Conservation (phyloP, 2,329 filamentous ascomycete genomes). For the Phialocephala sp. region DNA sequence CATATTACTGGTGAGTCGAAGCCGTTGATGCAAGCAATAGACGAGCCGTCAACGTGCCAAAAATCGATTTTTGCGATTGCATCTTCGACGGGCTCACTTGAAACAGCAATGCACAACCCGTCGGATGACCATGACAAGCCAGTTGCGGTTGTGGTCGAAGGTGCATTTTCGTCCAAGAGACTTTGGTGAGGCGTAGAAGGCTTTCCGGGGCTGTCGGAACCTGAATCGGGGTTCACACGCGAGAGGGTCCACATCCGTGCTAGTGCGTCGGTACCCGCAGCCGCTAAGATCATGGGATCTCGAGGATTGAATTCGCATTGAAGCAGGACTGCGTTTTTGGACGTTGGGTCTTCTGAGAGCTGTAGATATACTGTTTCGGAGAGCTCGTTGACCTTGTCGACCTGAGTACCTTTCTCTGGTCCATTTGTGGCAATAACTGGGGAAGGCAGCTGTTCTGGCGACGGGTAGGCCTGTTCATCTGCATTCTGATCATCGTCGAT, state of each 20-base stretch:
- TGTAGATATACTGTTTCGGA: slow-evolving; percentile 66
- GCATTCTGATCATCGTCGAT: slow-evolving; percentile 55
- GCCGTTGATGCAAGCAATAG: slow-evolving; percentile 59
- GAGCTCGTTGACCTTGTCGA: slow-evolving; percentile 68
- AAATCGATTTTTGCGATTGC: slow-evolving; percentile 58
- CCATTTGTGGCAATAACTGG: slow-evolving; percentile 63
- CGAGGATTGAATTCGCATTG: slow-evolving; percentile 73
- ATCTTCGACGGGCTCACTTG: slow-evolving; percentile 57
- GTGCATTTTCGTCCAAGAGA: slow-evolving; percentile 59
- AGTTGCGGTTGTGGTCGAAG: slow-evolving; percentile 59
- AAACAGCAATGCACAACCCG: slow-evolving; percentile 61
- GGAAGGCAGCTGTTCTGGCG: slow-evolving; percentile 58
- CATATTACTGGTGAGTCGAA: slow-evolving; percentile 67
- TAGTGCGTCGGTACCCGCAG: slow-evolving; percentile 73
- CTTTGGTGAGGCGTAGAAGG: slow-evolving; percentile 45
- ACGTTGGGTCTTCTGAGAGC: slow-evolving; percentile 49
- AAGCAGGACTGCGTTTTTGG: slow-evolving; percentile 64
- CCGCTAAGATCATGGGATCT: slow-evolving; percentile 69
- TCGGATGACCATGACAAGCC: slow-evolving; percentile 66
- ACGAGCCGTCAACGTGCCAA: slow-evolving; percentile 59
- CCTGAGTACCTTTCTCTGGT: slow-evolving; percentile 67
- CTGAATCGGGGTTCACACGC: slow-evolving; percentile 54
- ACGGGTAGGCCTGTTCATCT: slow-evolving; percentile 67
- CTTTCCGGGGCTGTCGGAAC: slow-evolving; percentile 47
- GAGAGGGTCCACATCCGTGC: slow-evolving; percentile 71